Evolutionary conservation across 2,329 filamentous ascomycete species (phyloP), one percentile per base, ranked within the genome.

Genomic region (Penicillium occitanis): DNA sequence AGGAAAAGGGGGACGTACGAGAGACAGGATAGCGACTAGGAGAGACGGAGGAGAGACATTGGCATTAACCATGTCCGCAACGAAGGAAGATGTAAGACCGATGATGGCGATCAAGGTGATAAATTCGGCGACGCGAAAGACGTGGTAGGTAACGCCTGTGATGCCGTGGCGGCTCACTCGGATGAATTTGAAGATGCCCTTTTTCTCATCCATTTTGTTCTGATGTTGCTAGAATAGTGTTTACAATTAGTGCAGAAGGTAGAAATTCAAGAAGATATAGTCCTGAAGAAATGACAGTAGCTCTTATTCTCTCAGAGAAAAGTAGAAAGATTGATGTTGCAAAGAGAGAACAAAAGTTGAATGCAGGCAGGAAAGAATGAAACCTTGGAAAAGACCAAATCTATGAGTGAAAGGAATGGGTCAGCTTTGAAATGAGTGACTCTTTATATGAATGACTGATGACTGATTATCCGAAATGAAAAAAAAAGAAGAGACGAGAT

Each of bases 21-120:
- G 30, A 30, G 65, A 51, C 3, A 66, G 33, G 8, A 66, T 60
- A 6, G 42, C 60, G 35, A 96, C 86, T 25, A 97, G 83, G 57
- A 93, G 87, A 61, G 86, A 82, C 0, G 92, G 91, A 0, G 90
- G 87, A 35, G 86, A 83, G 64, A 89, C 85, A 69, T 88, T 85
- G 25, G 83, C 85, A 51, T 83, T 81, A 53, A 92, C 87, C 75
- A 96, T 92, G 71, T 91, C 85, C 28, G 88, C 84, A 73, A 96
- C 89, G 78, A 97, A 96, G 78, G 93, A 92, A 73, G 90, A 87
- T 0, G 88, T 88, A 76, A 97, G 87, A 55, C 92, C 92, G 70
- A 96, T 90, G 70, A 95, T 88, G 66, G 88, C 83, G 66, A 95
- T 83, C 74, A 97, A 89, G 30, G 87, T 87, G 69, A 90, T 79